A percentile compares a stretch with the other conserved stretches of the same genome.
These are phyloP conservation scores for Phytophthora uliginosa DNA, from an alignment of 352 stramenopile genomes.

Conservation along the genomic window DNA sequence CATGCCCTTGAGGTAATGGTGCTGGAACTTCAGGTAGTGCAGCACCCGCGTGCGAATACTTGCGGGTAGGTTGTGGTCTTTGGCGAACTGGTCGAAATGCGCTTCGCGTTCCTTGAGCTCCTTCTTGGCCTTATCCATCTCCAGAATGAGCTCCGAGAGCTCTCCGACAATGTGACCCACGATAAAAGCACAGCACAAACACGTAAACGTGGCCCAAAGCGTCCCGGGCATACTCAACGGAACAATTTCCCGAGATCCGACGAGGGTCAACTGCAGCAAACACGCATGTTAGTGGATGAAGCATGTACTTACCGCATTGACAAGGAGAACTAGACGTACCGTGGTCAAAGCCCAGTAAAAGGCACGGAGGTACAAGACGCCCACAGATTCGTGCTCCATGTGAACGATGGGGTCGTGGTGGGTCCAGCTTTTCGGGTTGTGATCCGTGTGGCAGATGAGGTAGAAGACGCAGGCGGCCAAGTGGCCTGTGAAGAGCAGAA, in stretches of 20 bases:
- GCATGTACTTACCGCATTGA: not conserved
- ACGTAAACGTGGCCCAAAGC: conserved; percentile 73
- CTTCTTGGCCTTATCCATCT: conserved; percentile 83
- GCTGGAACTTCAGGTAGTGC: conserved; percentile 81
- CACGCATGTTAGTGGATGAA: conserved; percentile 1
- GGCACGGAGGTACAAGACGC: conserved; percentile 70
- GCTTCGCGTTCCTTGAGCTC: conserved; percentile 74
- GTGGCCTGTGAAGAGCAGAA: conserved; percentile 72
- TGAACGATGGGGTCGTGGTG: conserved; percentile 80
- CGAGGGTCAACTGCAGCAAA: conserved; percentile 59
- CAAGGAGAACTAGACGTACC: conserved; percentile 28
- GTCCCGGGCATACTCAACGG: conserved; percentile 66
- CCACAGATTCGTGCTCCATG: conserved; percentile 58
- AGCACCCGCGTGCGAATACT: conserved; percentile 67
- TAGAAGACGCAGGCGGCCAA: conserved; percentile 79
- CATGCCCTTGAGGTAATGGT: conserved; percentile 73
- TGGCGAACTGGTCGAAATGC: conserved; percentile 77
- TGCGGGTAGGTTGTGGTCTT: conserved; percentile 66
- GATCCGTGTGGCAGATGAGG: conserved; percentile 69
- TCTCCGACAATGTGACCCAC: conserved; percentile 84
- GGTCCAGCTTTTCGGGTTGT: conserved; percentile 74
- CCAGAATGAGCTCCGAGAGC: conserved; percentile 79
- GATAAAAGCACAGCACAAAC: conserved; percentile 81
- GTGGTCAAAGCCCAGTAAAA: conserved; percentile 87
- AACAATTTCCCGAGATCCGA: conserved; percentile 78